Evolutionary conservation across 352 stramenopile species (phyloP).

Genomic region (Globisporangium cederbergense): DNA sequence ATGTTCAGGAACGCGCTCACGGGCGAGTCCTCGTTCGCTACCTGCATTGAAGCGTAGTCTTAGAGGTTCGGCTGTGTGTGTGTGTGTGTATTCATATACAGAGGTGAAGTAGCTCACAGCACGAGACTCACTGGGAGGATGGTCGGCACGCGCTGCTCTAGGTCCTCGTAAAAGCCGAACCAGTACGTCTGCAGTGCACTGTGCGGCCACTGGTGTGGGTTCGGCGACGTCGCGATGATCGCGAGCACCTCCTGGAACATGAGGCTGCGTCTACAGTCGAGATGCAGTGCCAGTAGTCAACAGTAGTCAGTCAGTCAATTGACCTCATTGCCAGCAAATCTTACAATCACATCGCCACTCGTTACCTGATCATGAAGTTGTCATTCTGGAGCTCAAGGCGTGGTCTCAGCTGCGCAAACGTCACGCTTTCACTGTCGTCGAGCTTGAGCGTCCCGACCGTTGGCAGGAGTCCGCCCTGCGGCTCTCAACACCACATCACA

Average conservation of each 20-base stretch:
- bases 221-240: slow-evolving; percentile 52
- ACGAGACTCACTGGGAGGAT: slow-evolving; percentile 36
- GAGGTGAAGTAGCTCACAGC: neutral
- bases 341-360: neutral
- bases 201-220: slow-evolving; percentile 59
- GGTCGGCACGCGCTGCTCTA: slow-evolving; percentile 33
- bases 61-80: no score
- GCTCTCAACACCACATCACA: neutral
- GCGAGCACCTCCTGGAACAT: slow-evolving; percentile 78
- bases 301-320: no score
- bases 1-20: slow-evolving; percentile 65
- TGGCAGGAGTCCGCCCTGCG: slow-evolving; percentile 50
- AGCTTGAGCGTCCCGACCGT: slow-evolving; percentile 64
- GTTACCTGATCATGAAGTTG: slow-evolving; percentile 57
- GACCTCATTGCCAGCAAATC: neutral
- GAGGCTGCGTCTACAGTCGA: slow-evolving; percentile 34
- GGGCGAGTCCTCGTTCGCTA: slow-evolving; percentile 35
- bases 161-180: slow-evolving; percentile 59
- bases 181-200: slow-evolving; percentile 75
- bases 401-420: slow-evolving; percentile 56
- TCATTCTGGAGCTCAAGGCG: slow-evolving; percentile 66
- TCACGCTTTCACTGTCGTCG: slow-evolving; percentile 60
- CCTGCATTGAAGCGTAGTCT: slow-evolving; percentile 16
- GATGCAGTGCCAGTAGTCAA: no score
- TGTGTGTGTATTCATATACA: no score